Evolutionary conservation across 2,329 filamentous ascomycete species (phyloP), one percentile per base, ranked within the genome.

Genomic region (Xylaria sp.): DNA sequence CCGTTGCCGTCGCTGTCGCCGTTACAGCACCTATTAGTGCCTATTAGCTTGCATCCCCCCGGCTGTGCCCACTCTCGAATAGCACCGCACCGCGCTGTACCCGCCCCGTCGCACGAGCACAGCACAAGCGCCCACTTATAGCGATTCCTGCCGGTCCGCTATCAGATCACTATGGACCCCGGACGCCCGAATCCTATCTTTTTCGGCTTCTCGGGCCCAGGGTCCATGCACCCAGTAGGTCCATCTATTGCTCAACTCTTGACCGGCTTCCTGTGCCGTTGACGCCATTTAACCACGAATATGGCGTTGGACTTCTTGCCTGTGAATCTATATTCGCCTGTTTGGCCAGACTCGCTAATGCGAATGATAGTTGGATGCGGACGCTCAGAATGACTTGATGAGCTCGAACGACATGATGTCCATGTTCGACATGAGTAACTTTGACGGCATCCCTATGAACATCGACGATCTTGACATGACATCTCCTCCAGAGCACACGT

Each of bases 121-220:
- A 54, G 35, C n/a, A 58, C 51, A 54, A 30, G 18, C 19, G 50
- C 34, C 54, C 19, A 34, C 23, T 39, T 35, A 30, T 30, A 30
- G 23, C 23, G 23, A 39, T 58, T 49, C 57, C 54, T 60, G 60
- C 54, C 57, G 59, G 51, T 55, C 57, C 60, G 60, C 56, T 58
- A 60, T 58, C 61, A 54, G 52, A 59, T 60, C 64, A 62, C 63
- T 57, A 70, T 70, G 69, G 68, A 71, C 55, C 65, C 66, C 58
- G 55, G 65, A 61, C 69, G 72, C 66, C 73, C 71, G 65, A 70
- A 69, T 53, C 64, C 66, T 66, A 74, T 71, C 67, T 68, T 75
- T 53, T 76, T 73, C 62, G 69, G 69, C 66, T 77, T 75, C 65
- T 67, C 70, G 65, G 61, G 62, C 60, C 65, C 70, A 61, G 63